phyloP scores from a whole-genome alignment of 2,329 filamentous ascomycete genomes.

The Anisogramma anomala region DNA sequence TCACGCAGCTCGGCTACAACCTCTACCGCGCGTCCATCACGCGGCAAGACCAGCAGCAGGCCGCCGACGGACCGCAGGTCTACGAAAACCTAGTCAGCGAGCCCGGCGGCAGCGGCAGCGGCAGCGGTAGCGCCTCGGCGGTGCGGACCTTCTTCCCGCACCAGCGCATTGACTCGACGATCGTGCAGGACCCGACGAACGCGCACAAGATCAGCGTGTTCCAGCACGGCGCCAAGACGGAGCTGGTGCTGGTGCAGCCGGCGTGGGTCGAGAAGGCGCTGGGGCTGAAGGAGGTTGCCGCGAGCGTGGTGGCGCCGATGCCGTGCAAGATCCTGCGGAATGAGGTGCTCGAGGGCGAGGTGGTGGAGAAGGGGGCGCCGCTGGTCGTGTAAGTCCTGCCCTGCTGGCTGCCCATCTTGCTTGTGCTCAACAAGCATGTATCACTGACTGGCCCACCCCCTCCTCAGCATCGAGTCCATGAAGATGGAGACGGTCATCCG shows the following conservation, averaged over 20 bases:
- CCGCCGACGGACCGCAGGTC: constrained; percentile 24
- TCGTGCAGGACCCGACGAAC: constrained; percentile 46
- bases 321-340: constrained; percentile 92
- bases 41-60: constrained; percentile 30
- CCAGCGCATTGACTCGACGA: constrained; percentile 66
- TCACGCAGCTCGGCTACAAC: constrained; percentile 36
- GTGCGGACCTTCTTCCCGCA: constrained; percentile 78
- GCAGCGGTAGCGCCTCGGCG: too few species aligned
- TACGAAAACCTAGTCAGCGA: constrained; percentile 37
- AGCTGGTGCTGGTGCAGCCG: constrained; percentile 48
- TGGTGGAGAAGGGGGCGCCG: constrained; percentile 73
- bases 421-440: neutral
- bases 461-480: constrained; percentile 66
- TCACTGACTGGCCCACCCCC: neutral
- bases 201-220: constrained; percentile 64
- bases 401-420: neutral
- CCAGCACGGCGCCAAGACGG: constrained; percentile 51
- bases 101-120: constrained; percentile 23
- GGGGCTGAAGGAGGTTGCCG: constrained; percentile 66
- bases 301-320: constrained; percentile 88
- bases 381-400: constrained; percentile 59
- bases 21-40: constrained; percentile 36
- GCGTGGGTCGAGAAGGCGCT: constrained; percentile 81
- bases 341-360: constrained; percentile 70
- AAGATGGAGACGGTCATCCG: constrained; percentile 83